Evolutionary conservation across 2,329 filamentous ascomycete genomes (phyloP).

Genomic region (Zymoseptoria brevis): DNA sequence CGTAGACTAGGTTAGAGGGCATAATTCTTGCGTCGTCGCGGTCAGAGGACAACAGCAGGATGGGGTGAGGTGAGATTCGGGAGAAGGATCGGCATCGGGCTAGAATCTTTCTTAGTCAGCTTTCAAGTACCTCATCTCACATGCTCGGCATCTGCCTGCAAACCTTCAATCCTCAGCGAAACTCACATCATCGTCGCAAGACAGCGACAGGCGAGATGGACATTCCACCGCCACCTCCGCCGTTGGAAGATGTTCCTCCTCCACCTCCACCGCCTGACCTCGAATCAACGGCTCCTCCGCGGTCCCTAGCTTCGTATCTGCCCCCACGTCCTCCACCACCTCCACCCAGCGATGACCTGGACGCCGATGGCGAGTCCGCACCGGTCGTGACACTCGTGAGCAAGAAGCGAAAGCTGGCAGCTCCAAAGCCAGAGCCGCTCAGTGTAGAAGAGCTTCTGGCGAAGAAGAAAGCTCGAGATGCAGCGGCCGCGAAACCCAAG

Average conservation of each 20-base stretch:
- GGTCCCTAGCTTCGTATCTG: not conserved
- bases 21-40: not conserved
- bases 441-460: slow-evolving; percentile 79
- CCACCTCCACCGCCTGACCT: slow-evolving; percentile 15
- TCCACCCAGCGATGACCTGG: not conserved
- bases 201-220: not conserved
- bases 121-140: not conserved
- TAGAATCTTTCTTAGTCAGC: not conserved
- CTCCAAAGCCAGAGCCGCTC: slow-evolving; percentile 47
- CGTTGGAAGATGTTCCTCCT: not conserved
- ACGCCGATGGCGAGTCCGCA: not conserved
- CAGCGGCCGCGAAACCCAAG: slow-evolving; percentile 76
- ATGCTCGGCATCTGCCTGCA: not conserved
- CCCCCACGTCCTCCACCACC: slow-evolving; percentile 5
- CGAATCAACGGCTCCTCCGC: slow-evolving; percentile 9
- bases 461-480: slow-evolving; percentile 79
- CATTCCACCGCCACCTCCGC: not conserved
- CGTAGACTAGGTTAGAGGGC: not conserved
- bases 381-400: not conserved
- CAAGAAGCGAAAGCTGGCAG: slow-evolving; percentile 44
- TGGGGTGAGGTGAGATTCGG: not conserved
- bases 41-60: not conserved
- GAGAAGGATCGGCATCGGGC: not conserved
- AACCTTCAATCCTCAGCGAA: not conserved
- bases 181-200: not conserved